phyloP scores from a whole-genome alignment of 75 land plant species.

The Picea sitchensis region DNA sequence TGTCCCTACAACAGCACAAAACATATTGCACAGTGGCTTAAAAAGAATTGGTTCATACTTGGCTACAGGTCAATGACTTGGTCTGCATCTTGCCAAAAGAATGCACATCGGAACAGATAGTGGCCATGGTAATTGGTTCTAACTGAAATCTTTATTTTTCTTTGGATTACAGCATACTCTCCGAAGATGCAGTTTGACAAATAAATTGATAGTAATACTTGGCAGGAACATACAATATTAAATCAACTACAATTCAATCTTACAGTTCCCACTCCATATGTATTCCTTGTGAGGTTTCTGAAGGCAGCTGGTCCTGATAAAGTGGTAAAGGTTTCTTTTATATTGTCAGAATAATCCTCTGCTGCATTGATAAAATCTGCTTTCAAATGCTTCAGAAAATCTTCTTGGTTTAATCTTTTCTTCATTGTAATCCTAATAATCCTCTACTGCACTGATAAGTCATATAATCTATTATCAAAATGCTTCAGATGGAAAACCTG shows the following conservation, averaged over 20 bases:
- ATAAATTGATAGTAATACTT: background rate
- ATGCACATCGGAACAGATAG: constrained; percentile 60
- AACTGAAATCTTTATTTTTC: background rate
- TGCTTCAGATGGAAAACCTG: constrained; percentile 26
- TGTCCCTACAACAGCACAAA: no score
- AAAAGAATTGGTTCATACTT: background rate
- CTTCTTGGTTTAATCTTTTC: background rate
- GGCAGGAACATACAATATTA: constrained; percentile 70
- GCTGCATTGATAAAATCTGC: background rate
- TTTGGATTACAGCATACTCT: background rate
- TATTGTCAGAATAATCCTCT: background rate
- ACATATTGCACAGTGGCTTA: background rate
- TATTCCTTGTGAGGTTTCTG: constrained; percentile 71
- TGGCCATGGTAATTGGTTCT: constrained; percentile 43
- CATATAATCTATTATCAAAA: no score
- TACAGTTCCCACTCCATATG: constrained; percentile 81
- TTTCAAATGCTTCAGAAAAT: background rate
- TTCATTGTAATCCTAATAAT: background rate
- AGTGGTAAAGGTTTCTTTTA: constrained; percentile 24
- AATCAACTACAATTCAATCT: constrained; percentile 71
- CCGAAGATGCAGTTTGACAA: background rate
- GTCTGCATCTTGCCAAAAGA: constrained; percentile 64
- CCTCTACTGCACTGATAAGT: background rate
- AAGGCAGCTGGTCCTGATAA: constrained; percentile 64
- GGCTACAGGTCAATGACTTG: constrained; percentile 58